Percentiles rank a stretch among this genome's conserved stretches.
Evolutionary conservation across 176 grass and related monocot species (phyloP).

Genomic region (Saccharum officinarum): DNA sequence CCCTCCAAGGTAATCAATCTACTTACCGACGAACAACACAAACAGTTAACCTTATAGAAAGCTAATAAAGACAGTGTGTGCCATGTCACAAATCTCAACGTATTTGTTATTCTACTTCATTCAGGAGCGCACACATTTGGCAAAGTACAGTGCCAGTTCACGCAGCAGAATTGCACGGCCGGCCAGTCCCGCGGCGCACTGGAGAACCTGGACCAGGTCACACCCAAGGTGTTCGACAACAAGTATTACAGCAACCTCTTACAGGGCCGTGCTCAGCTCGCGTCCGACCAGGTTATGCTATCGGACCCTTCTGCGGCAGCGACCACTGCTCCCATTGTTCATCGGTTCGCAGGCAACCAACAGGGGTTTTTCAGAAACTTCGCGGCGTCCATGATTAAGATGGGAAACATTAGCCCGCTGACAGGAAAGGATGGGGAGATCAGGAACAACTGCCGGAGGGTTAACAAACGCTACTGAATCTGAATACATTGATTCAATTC

Average conservation of each 20-base stretch:
- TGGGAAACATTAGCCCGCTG: slow-evolving; percentile 52
- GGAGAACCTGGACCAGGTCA: no score
- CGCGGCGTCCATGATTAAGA: slow-evolving; percentile 49
- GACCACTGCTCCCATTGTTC: slow-evolving; percentile 30
- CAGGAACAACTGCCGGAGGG: slow-evolving; percentile 37
- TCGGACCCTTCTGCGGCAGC: background rate
- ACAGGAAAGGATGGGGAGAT: slow-evolving; percentile 44
- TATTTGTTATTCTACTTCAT: no score
- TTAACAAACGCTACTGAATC: slow-evolving; percentile 34
- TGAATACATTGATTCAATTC: background rate
- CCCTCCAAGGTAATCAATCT: background rate
- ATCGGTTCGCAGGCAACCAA: slow-evolving; percentile 34
- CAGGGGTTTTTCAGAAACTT: slow-evolving; percentile 43
- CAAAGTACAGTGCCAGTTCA: no score
- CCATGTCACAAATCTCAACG: no score
- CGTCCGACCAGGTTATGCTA: slow-evolving; percentile 44
- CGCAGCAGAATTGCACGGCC: no score
- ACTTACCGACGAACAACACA: no score
- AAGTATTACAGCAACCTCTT: no score
- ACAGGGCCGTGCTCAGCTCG: slow-evolving; percentile 14
- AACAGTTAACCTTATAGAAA: no score
- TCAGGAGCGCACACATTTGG: no score
- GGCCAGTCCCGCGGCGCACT: no score
- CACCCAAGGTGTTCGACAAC: no score
- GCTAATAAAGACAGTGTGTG: no score